Evolutionary conservation across 768 basidiomycete species (phyloP), one percentile per base, ranked within the genome.

Genomic region (Boletus tylopilopsis): DNA sequence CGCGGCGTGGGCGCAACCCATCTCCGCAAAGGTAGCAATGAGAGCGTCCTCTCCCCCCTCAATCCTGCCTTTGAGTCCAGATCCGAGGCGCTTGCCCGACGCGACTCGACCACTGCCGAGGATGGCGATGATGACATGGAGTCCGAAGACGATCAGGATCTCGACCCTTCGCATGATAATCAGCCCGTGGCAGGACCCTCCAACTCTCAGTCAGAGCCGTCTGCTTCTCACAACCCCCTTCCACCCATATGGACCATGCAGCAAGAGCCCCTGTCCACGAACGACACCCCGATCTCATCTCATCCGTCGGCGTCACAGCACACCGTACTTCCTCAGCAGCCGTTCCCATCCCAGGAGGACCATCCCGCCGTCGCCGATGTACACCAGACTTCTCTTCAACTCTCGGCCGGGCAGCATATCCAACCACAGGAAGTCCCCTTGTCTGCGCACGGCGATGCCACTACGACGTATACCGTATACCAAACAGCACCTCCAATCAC

Each of bases 1-100:
- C 68, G 66, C 42, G 65, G 61, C 34, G 58, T 66, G 4, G 64
- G 69, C 12, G 56, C 57, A 47, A 63, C 60, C 30, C 61, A 64
- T 57, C 63, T 70, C 42, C 65, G 78, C 72, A 61, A 69, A 60
- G 42, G 62, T n/a, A 66, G 64, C 40, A 67, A 67, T 5, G 59
- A 62, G 53, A 59, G 63, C 42, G 69, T 63, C 21, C 60, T 72
- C 16, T 70, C 73, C n/a, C 72, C 71, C 24, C 63, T 72, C 34
- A 73, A 71, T 34, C 68, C 72, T 45, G 64, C 69, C n/a, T 75
- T 70, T 50, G 68, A 71, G 45, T 58, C 59, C 27, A 64, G 63
- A 27, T 60, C 64, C 16, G 68, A 69, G 36, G 56, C 50, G 16
- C 54, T 62, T n/a, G 57, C 60, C 19, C 55, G 61, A 37, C 64